Percentiles rank a stretch among this genome's conserved stretches.
Conservation (phyloP, 257 asterid genomes). For the Misopates orontium region DNA sequence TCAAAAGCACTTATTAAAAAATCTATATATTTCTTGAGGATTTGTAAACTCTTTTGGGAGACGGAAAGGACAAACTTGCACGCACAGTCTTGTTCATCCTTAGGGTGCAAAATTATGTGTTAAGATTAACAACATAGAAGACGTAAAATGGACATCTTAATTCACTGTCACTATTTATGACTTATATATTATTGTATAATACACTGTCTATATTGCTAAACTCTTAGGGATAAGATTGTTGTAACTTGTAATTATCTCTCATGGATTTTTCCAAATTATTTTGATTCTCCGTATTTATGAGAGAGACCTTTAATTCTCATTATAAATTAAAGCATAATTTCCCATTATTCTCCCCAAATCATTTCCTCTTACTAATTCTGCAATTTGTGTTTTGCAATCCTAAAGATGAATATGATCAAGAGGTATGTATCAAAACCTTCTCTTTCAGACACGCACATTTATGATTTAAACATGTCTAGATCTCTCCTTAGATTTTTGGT, state of each 20-base stretch:
- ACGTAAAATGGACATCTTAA: too few relatives aligned
- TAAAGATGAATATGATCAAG: neutral
- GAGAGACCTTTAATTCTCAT: neutral
- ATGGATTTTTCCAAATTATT: neutral
- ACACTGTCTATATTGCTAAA: neutral
- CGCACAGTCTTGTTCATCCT: too few relatives aligned
- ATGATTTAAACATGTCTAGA: too few relatives aligned
- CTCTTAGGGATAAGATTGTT: neutral
- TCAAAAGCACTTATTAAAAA: too few relatives aligned
- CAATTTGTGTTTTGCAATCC: neutral
- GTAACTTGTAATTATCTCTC: neutral
- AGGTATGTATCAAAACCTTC: neutral
- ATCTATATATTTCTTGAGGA: too few relatives aligned
- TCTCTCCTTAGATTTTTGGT: too few relatives aligned
- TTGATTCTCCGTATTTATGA: slow-evolving; percentile 6
- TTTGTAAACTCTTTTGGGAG: too few relatives aligned
- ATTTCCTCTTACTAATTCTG: neutral
- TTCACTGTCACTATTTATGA: too few relatives aligned
- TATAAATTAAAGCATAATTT: neutral
- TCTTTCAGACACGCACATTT: neutral
- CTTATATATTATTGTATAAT: too few relatives aligned
- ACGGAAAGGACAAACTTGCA: too few relatives aligned
- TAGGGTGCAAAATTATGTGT: too few relatives aligned
- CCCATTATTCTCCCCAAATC: neutral
- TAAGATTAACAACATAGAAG: too few relatives aligned